Evolutionary conservation across 1,284 basidiomycete genomes (phyloP).

Genomic region (Golubevia sp.): DNA sequence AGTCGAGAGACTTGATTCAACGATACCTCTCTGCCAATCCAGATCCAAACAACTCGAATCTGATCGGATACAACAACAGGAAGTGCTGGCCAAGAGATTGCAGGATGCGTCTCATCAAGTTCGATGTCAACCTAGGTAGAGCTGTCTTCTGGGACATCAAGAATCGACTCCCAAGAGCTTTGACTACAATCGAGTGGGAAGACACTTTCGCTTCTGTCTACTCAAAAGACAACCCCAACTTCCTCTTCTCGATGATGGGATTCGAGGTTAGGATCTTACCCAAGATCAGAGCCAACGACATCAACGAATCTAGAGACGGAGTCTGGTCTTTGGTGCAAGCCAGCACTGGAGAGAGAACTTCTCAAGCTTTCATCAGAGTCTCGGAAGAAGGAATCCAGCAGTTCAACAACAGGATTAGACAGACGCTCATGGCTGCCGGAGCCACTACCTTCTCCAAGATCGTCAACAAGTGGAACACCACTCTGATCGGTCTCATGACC

Average conservation of each 20-base stretch:
- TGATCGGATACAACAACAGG: conserved; percentile 99
- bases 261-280: conserved; percentile 97
- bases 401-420: conserved; percentile 57
- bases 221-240: conserved; percentile 95
- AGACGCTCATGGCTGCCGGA: conserved; percentile 59
- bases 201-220: conserved; percentile 70
- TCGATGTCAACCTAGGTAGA: conserved; percentile 96
- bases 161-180: conserved; percentile 89
- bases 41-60: conserved; percentile 78
- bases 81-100: conserved; percentile 99
- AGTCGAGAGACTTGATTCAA: conserved; percentile 95
- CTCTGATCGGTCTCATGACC: conserved; percentile 58
- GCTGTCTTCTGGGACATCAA: conserved; percentile 99
- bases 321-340: conserved; percentile 93
- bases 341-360: conserved; percentile 96
- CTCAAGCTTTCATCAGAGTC: conserved; percentile 95
- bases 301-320: conserved; percentile 95
- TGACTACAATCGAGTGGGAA: conserved; percentile 96
- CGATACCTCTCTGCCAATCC: conserved; percentile 66
- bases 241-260: conserved; percentile 96
- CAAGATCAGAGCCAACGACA: conserved; percentile 89
- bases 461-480: conserved; percentile 61
- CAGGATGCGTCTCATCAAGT: conserved; percentile 98
- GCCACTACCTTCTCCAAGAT: conserved; percentile 61
- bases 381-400: conserved; percentile 83